Percentiles rank a stretch among this genome's conserved stretches.
Conservation (phyloP, 129 eudicot species). For the Helianthus annuus region HanXRQr2.0-SUNRISE NC_035447.2:4815065-4815564, state of each 20-base stretch:
- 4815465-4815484: no score
- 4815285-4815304: background rate
- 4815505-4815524: no score
- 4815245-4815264: background rate
- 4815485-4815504: no score
- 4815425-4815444: no score
- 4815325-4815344: background rate
- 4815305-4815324: background rate
- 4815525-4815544: no score
- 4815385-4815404: no score
- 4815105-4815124: background rate
- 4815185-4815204: conserved; percentile 6
- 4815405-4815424: no score
- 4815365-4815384: no score
- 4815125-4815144: conserved; percentile 1
- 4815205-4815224: background rate
- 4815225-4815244: background rate
- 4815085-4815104: background rate
- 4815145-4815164: background rate
- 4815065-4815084: background rate
- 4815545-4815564: no score
- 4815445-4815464: no score
- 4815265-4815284: background rate
- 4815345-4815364: background rate
- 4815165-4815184: background rate